Percentiles rank a stretch among this genome's conserved stretches.
phyloP scores from a whole-genome alignment of 2,329 filamentous ascomycete species.

The Aspergillus japonicus region DNA sequence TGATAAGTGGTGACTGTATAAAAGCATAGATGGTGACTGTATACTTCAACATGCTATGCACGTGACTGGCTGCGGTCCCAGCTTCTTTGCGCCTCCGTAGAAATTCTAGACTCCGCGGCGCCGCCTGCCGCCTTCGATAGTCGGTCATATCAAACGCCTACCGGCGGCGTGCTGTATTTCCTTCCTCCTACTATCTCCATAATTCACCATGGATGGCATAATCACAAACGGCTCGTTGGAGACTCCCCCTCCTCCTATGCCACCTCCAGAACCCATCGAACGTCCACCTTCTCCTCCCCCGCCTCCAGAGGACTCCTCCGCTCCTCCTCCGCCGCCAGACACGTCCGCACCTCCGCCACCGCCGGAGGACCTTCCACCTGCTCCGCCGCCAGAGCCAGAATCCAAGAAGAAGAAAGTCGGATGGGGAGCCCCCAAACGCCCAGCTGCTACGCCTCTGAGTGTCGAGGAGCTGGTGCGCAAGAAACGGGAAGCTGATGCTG shows the following conservation, averaged over 20 bases:
- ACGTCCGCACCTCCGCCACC: conserved; percentile 41
- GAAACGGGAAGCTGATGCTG: conserved; percentile 82
- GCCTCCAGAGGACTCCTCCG: conserved; percentile 36
- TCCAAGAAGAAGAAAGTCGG: conserved; percentile 56
- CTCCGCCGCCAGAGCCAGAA: conserved; percentile 45
- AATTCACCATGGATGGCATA: conserved; percentile 34
- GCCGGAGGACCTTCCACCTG: conserved; percentile 34
- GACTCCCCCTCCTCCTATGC: conserved; percentile 26
- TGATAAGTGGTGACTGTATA: neutral
- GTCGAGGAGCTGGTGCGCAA: conserved; percentile 82
- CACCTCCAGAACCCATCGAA: conserved; percentile 38
- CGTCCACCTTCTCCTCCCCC: conserved; percentile 43
- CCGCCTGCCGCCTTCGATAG: neutral
- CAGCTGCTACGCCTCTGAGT: conserved; percentile 60
- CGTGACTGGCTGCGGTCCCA: neutral
- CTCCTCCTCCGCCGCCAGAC: conserved; percentile 46
- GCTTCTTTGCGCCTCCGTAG: conserved; percentile 22
- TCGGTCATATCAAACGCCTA: conserved; percentile 1
- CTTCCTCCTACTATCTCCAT: neutral
- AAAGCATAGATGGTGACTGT: neutral
- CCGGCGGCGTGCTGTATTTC: neutral
- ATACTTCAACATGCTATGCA: neutral
- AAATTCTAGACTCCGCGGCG: conserved; percentile 28
- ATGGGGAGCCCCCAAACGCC: conserved; percentile 47
- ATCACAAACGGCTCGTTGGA: conserved; percentile 29